Evolutionary conservation across 163 green algal species (phyloP), one percentile per base, ranked within the genome.

Genomic region (Trebouxiophyceae sp.): DNA sequence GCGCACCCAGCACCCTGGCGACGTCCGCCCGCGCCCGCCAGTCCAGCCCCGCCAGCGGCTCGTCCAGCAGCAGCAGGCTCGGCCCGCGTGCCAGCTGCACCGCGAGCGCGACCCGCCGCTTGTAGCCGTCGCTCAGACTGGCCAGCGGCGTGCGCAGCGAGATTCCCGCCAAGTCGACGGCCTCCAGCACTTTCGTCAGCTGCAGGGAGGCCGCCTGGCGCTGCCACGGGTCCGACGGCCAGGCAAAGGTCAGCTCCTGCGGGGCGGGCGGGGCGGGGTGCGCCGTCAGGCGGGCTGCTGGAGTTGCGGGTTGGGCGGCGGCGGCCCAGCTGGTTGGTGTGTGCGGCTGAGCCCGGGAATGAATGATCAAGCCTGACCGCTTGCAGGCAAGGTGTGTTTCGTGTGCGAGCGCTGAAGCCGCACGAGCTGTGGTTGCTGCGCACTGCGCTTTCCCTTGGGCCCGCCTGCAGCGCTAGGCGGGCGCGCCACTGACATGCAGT

Each of bases 11-110:
- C 22, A 77, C 44, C 1, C 27, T 26, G 31, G 83, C 68, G 19
- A 96, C 71, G 39, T 94, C 87, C 2, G 58, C 62, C 3, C 90
- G 76, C 2, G 85, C 77, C 45, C 65, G 54, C 90, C 89, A 96
- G 75, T 97, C 91, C 68, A 97, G 68, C 0, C 91, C 91, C 28
- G 93, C 92, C 33, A 97, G 77, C 6, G 92, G 92, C 65, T 98
- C 92, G 71, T 98, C 93, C 68, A 98, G 80, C 67, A 98, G 74
- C 73, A 98, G 80, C 33, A 86, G 27, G 4, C 56, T 32, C 1
- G 88, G 87, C 34, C 69, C 65, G 2, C 87, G 67, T 23, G 90
- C 79, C 31, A 98, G 80, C 77, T 97, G 91, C 33, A 95, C 83
- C 4, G 92, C 92, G 46, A 98, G 78, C 2, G 92, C 92, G 29